Conservation (phyloP, 768 basidiomycete genomes). For the Gyrodon lividus region DNA sequence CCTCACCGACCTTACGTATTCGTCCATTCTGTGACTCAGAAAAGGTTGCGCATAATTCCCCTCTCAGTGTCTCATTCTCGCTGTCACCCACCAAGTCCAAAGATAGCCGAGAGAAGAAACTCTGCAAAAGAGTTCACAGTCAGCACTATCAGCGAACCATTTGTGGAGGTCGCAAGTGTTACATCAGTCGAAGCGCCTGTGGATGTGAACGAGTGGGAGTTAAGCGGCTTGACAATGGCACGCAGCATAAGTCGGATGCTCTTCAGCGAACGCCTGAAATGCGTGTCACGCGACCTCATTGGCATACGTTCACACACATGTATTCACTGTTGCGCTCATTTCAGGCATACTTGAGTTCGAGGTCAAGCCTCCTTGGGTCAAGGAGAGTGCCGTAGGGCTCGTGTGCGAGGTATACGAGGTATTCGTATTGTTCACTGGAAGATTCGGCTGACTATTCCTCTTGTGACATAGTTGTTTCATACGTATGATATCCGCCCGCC, state of each 20-base stretch:
- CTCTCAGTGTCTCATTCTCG: slow-evolving; percentile 61
- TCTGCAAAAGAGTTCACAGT: slow-evolving; percentile 68
- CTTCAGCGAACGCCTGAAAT: slow-evolving; percentile 4
- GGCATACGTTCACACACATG: background rate
- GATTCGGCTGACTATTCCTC: slow-evolving; percentile 17
- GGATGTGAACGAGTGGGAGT: slow-evolving; percentile 54
- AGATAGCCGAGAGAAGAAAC: slow-evolving; percentile 67
- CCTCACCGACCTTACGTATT: slow-evolving; percentile 10
- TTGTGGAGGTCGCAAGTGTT: slow-evolving; percentile 55
- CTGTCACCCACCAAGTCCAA: slow-evolving; percentile 44
- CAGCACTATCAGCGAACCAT: slow-evolving; percentile 68
- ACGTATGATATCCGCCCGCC: slow-evolving; percentile 47
- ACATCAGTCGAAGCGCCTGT: slow-evolving; percentile 56
- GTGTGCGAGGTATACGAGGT: slow-evolving; percentile 57
- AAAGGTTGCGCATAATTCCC: slow-evolving; percentile 60
- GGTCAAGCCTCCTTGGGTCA: slow-evolving; percentile 52
- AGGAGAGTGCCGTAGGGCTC: slow-evolving; percentile 56
- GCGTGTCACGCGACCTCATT: slow-evolving; percentile 11
- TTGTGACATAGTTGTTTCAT: slow-evolving; percentile 43
- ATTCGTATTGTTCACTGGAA: background rate
- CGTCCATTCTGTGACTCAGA: slow-evolving; percentile 3
- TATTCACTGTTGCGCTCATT: slow-evolving; percentile 11
- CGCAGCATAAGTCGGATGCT: slow-evolving; percentile 45
- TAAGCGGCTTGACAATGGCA: slow-evolving; percentile 56
- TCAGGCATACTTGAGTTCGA: slow-evolving; percentile 33